phyloP scores from a whole-genome alignment of 1,139 yeast species.

The Kodamaea suecica region DNA sequence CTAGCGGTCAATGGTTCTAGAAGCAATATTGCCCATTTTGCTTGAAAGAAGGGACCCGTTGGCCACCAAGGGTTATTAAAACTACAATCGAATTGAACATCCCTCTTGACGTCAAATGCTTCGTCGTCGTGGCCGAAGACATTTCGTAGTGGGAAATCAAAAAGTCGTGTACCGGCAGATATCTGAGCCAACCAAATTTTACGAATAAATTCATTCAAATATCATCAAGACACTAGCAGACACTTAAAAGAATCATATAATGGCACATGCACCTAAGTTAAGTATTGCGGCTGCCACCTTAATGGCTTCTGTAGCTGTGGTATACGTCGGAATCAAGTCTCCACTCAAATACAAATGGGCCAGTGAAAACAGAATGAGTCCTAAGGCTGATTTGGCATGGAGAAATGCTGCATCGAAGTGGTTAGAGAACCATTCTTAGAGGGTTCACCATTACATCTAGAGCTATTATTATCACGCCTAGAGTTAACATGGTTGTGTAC shows the following conservation, averaged over 20 bases:
- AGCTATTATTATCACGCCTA: too few relatives aligned
- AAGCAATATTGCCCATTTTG: too few relatives aligned
- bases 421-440: conserved; percentile 33
- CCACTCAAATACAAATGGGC: conserved; percentile 46
- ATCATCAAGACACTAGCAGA: conserved; percentile 4
- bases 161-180: conserved; percentile 16
- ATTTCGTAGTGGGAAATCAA: too few relatives aligned
- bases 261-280: conserved; percentile 45
- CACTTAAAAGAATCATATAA: conserved; percentile 13
- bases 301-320: conserved; percentile 44
- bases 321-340: conserved; percentile 41
- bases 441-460: too few relatives aligned
- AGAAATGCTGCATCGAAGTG: conserved; percentile 48
- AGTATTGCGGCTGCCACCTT: conserved; percentile 41
- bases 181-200: conserved; percentile 25
- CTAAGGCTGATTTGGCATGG: conserved; percentile 53
- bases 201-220: conserved; percentile 16
- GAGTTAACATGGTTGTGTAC: too few relatives aligned
- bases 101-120: too few relatives aligned
- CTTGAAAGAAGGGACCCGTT: too few relatives aligned
- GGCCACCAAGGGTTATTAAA: too few relatives aligned
- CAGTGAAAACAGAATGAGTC: conserved; percentile 44
- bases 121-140: too few relatives aligned
- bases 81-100: too few relatives aligned
- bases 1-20: too few relatives aligned